Percentiles rank a stretch among this genome's conserved stretches.
Conservation (phyloP, 495 filamentous ascomycete species). For the Penicillium maclennaniae region DNA sequence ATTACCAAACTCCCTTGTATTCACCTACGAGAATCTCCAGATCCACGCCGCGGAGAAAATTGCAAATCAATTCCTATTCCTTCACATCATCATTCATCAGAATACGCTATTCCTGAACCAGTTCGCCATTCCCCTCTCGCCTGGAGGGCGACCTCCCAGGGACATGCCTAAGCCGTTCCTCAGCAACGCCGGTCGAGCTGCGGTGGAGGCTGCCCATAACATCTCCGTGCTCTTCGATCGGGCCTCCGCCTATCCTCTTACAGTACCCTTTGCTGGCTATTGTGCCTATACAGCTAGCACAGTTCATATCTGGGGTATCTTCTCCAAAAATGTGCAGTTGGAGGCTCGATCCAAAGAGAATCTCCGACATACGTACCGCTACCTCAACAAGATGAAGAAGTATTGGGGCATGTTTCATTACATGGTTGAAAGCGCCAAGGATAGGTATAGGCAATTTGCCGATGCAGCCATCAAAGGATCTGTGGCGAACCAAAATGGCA, state of each 20-base stretch:
- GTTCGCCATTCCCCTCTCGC: conserved; percentile 73
- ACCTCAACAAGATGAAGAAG: conserved; percentile 88
- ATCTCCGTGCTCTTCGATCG: conserved; percentile 82
- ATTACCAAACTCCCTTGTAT: conserved; percentile 66
- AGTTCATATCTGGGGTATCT: conserved; percentile 88
- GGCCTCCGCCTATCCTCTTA: conserved; percentile 71
- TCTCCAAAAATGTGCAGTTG: conserved; percentile 72
- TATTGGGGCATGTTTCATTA: conserved; percentile 98
- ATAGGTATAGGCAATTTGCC: conserved; percentile 80
- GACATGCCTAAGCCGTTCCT: conserved; percentile 80
- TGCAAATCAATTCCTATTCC: conserved; percentile 89
- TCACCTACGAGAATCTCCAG: conserved; percentile 78
- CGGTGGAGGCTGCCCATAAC: conserved; percentile 83
- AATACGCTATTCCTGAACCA: conserved; percentile 86
- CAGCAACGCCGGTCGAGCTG: conserved; percentile 67
- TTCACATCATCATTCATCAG: conserved; percentile 87
- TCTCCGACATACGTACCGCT: conserved; percentile 84
- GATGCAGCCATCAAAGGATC: conserved; percentile 60
- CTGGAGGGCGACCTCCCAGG: conserved; percentile 60
- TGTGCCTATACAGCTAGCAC: conserved; percentile 90
- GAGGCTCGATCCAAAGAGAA: conserved; percentile 78
- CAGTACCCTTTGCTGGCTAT: conserved; percentile 91
- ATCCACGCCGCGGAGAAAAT: conserved; percentile 77
- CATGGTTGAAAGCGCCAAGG: conserved; percentile 89
- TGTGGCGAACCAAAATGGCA: conserved; percentile 51